phyloP scores from a whole-genome alignment of 805 yeast species.

The Yamadazyma sp. region DNA sequence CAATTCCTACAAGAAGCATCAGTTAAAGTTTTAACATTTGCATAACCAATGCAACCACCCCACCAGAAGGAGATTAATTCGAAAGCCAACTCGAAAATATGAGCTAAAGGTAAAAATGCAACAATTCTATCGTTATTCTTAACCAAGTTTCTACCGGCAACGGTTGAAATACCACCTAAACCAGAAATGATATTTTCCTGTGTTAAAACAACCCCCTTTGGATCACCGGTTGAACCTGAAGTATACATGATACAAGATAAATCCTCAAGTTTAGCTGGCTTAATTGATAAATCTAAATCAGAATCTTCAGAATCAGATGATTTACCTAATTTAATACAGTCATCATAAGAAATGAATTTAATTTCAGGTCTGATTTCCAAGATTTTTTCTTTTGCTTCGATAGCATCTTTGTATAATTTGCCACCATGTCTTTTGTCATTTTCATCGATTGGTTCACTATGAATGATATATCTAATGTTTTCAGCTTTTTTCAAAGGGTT shows the following conservation, averaged over 20 bases:
- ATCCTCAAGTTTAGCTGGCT: constrained; percentile 51
- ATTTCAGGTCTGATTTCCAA: constrained; percentile 73
- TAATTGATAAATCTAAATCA: constrained; percentile 17
- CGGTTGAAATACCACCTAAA: constrained; percentile 73
- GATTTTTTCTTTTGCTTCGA: constrained; percentile 56
- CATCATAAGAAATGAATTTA: constrained; percentile 60
- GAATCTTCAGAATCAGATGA: constrained; percentile 35
- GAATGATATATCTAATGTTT: constrained; percentile 65
- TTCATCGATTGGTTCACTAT: constrained; percentile 58
- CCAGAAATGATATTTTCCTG: constrained; percentile 77
- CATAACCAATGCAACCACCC: constrained; percentile 91
- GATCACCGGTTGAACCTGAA: constrained; percentile 82
- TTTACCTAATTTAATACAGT: constrained; percentile 62
- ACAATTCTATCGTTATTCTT: constrained; percentile 65
- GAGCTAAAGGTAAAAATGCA: constrained; percentile 93
- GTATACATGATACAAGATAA: constrained; percentile 81
- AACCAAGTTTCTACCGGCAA: constrained; percentile 53
- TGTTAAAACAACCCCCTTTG: constrained; percentile 76
- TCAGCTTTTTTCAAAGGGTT: constrained; percentile 68
- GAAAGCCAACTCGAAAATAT: constrained; percentile 88
- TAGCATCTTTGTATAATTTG: constrained; percentile 54
- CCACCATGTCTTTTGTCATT: constrained; percentile 66
- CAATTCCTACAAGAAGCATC: constrained; percentile 81
- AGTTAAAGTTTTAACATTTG: constrained; percentile 85
- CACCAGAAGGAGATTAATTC: constrained; percentile 79